phyloP scores from a whole-genome alignment of 2,329 filamentous ascomycete genomes.

The Neopestalotiopsis rosae region DNA sequence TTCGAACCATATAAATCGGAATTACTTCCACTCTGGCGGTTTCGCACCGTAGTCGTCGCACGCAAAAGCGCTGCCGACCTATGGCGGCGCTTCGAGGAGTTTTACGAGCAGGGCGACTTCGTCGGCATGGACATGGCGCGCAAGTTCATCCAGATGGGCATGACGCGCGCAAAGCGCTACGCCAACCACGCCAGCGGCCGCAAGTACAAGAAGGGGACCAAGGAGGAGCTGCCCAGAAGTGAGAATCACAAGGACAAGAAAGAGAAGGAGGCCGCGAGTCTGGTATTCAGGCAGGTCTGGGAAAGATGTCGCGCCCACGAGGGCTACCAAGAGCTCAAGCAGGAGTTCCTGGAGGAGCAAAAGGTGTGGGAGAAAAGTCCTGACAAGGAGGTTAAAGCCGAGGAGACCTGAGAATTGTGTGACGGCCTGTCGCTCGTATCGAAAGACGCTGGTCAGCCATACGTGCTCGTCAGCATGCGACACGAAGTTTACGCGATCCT shows the following conservation, averaged over 20 bases:
- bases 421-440: neutral
- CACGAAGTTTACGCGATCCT: too few species aligned
- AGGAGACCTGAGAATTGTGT: neutral
- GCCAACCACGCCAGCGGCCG: constrained; percentile 60
- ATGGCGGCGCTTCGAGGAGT: constrained; percentile 55
- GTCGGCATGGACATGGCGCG: constrained; percentile 69
- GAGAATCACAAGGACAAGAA: constrained; percentile 47
- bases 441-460: neutral
- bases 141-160: constrained; percentile 71
- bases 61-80: constrained; percentile 52
- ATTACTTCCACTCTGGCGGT: constrained; percentile 65
- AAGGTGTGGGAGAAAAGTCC: constrained; percentile 19
- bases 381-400: neutral
- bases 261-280: constrained; percentile 56
- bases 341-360: constrained; percentile 52
- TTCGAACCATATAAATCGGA: constrained; percentile 68
- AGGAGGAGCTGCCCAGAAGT: constrained; percentile 49
- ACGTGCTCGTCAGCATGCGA: too few species aligned
- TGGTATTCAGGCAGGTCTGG: constrained; percentile 55
- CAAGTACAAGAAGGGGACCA: constrained; percentile 55
- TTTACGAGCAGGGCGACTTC: constrained; percentile 58
- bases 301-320: constrained; percentile 48
- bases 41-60: constrained; percentile 59
- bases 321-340: constrained; percentile 49
- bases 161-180: constrained; percentile 65